Conservation (phyloP, 169 alveolate species). For the Ichthyophthirius multifiliis region DNA sequence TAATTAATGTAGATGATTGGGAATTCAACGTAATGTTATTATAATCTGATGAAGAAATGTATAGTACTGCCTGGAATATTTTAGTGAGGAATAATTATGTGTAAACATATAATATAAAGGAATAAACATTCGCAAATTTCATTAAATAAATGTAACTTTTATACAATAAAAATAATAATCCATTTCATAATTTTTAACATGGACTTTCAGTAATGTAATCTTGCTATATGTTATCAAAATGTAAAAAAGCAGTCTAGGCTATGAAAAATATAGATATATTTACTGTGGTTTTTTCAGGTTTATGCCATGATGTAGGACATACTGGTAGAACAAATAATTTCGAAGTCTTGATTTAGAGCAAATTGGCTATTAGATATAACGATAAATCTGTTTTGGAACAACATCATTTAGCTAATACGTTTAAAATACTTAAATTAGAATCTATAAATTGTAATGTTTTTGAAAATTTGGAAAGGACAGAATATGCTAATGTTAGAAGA, state of each 20-base stretch:
- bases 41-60: conserved; percentile 5
- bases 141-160: conserved; percentile 10
- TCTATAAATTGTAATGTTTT: conserved; percentile 6
- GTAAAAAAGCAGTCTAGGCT: background rate
- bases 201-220: conserved; percentile 30
- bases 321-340: conserved; percentile 37
- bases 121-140: conserved; percentile 16
- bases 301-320: conserved; percentile 43
- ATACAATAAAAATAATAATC: conserved; percentile 35
- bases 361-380: conserved; percentile 36
- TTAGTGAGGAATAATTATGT: conserved; percentile 7
- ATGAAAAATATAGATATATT: conserved; percentile 6
- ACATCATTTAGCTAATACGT: conserved; percentile 38
- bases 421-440: conserved; percentile 18
- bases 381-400: conserved; percentile 33
- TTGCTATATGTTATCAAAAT: background rate
- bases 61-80: conserved; percentile 23
- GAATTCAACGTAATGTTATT: conserved; percentile 16
- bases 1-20: conserved; percentile 10
- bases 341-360: background rate
- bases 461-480: background rate
- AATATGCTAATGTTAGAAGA: conserved; percentile 11
- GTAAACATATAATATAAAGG: background rate
- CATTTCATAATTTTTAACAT: conserved; percentile 35
- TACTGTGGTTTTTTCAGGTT: conserved; percentile 27